phyloP scores from a whole-genome alignment of 495 filamentous ascomycete species.

The Tuber microsphaerosporum region DNA sequence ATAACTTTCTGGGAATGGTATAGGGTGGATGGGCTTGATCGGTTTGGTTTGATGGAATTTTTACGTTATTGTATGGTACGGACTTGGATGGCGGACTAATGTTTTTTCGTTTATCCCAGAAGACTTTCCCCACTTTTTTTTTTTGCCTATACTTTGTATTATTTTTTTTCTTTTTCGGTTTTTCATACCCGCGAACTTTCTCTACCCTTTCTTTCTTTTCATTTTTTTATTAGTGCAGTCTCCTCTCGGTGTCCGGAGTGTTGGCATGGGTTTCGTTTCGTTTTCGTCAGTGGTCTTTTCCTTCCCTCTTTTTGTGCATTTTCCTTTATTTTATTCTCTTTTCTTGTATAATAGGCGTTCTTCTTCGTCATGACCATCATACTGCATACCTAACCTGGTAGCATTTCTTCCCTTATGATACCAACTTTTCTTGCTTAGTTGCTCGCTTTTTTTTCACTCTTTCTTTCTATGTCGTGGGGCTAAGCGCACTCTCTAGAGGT shows the following conservation, averaged over 20 bases:
- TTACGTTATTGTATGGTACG: slow-evolving; percentile 16
- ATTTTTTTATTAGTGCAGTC: neutral
- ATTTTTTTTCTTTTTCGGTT: slow-evolving; percentile 8
- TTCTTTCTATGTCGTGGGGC: neutral
- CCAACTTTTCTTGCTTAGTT: neutral
- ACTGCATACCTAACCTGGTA: neutral
- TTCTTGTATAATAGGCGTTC: neutral
- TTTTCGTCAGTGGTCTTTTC: neutral
- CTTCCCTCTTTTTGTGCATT: neutral
- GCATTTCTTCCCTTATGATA: neutral
- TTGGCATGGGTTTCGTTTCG: slow-evolving; percentile 4
- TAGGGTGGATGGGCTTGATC: slow-evolving; percentile 17
- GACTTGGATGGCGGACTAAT: slow-evolving; percentile 30
- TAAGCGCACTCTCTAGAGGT: neutral
- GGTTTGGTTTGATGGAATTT: slow-evolving; percentile 22
- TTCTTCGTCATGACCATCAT: neutral
- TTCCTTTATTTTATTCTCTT: neutral
- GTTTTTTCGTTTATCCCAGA: slow-evolving; percentile 16
- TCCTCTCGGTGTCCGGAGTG: neutral
- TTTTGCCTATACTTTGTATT: slow-evolving; percentile 16
- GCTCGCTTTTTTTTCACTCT: neutral
- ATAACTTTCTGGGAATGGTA: slow-evolving; percentile 21
- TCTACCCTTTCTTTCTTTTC: neutral
- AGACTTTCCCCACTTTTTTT: slow-evolving; percentile 17
- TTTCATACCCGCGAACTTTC: neutral